phyloP scores from a whole-genome alignment of 1,284 basidiomycete genomes.

The Melampsora larici-populina region DNA sequence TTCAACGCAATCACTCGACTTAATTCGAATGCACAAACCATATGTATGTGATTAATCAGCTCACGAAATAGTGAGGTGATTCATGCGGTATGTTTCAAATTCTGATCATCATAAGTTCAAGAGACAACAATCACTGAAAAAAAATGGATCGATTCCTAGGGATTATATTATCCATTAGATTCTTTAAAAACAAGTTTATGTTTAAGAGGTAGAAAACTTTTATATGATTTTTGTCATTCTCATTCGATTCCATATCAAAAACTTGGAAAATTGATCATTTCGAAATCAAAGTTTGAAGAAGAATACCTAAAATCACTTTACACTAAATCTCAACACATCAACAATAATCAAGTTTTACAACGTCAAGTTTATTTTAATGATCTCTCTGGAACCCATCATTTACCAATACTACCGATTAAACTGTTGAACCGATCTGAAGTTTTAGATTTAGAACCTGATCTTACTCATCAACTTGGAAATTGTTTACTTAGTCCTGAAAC shows the following conservation, averaged over 20 bases:
- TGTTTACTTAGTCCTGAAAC: slow-evolving; percentile 82
- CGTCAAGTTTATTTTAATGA: slow-evolving; percentile 3
- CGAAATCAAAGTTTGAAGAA: slow-evolving; percentile 3
- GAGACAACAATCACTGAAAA: neutral
- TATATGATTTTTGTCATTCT: slow-evolving; percentile 73
- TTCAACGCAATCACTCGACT: neutral
- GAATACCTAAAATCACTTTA: slow-evolving; percentile 31
- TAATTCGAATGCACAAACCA: neutral
- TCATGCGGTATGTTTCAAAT: slow-evolving; percentile 64
- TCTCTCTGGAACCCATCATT: slow-evolving; percentile 52
- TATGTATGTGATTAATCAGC: slow-evolving; percentile 55
- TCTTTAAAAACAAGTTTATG: slow-evolving; percentile 86
- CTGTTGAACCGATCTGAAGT: slow-evolving; percentile 59
- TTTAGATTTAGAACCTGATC: slow-evolving; percentile 72
- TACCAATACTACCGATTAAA: slow-evolving; percentile 67
- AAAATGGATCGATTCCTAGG: slow-evolving; percentile 42
- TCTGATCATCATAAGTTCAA: neutral
- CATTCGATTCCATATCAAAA: slow-evolving; percentile 68
- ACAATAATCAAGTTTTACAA: neutral
- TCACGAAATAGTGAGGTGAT: slow-evolving; percentile 95
- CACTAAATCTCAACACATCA: slow-evolving; percentile 11
- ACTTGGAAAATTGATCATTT: slow-evolving; percentile 65
- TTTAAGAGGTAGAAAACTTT: slow-evolving; percentile 75
- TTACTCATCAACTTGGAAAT: slow-evolving; percentile 67
- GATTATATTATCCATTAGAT: slow-evolving; percentile 67